Base-by-base conservation (phyloP, 2,329 filamentous ascomycete species). In the Phialophora tarda region DNA sequence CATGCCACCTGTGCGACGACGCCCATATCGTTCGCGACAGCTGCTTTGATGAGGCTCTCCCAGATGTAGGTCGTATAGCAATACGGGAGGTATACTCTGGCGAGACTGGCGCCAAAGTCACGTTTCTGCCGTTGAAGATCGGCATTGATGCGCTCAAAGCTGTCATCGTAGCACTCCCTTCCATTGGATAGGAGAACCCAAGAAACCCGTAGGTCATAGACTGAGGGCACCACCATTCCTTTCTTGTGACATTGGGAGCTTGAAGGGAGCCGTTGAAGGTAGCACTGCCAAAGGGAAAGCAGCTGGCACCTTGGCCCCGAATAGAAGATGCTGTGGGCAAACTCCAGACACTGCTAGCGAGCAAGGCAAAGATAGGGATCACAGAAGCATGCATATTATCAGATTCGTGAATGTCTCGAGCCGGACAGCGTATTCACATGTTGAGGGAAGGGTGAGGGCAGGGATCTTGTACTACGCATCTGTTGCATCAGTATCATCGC, bases 11-110 rank as follows among this genome's bases (percentile, higher is more conserved):
- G 60, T 7, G 60, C 60, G 26, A 63, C 53, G 17, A 63, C 41
- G 21, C 60, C 60, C 60, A 63, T 63, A 11, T 63, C 60, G 30
- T 63, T 63, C 8, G 60, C 60, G 5, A 63, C 60, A 24, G 60
- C 60, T 24, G 60, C 60, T 34, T 38, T 55, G 26, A 63, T 56
- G n/a, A 63, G 53, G 24, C 47, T 63, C 60, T 63, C 60, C 60
- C 60, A 63, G 8, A 63, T 57, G n/a, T 63, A 63, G 7, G 60
- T 63, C n/a, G 60, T 63, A n/a, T 63, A 63, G 38, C 60, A 63
- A 56, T 63, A 63, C 11, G 60, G 60, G 23, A 63, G 53, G 28
- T 63, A 63, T 2, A 63, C 60, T 34, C 60, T 48, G 60, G 57
- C 38, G 50, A 63, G 32, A 17, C 60, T 63, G 26, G 60, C 60